A percentile compares a stretch with the other conserved stretches of the same genome.
These are phyloP conservation scores for Solanum hybrid DNA, from an alignment of 305 asterid species.

Conservation along the genomic window DNA sequence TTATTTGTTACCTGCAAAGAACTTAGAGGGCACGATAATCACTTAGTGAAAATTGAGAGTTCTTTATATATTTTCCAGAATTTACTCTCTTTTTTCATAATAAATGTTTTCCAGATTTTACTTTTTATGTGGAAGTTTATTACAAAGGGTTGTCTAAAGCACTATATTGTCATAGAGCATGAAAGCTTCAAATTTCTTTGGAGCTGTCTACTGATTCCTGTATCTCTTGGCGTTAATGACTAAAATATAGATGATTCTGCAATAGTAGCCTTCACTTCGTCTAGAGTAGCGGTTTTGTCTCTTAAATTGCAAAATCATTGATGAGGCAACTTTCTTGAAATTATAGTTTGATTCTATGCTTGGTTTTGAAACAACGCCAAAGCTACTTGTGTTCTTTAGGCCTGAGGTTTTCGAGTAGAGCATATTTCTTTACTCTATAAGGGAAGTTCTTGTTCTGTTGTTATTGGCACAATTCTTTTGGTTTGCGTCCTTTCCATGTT, in stretches of 20 bases:
- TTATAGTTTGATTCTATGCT: neutral
- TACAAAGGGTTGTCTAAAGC: neutral
- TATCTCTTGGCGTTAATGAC: neutral
- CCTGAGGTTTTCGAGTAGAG: neutral
- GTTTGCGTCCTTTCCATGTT: neutral
- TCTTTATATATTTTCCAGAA: neutral
- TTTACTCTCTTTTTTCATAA: neutral
- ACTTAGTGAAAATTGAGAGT: neutral
- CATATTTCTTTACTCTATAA: neutral
- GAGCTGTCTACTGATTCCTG: neutral
- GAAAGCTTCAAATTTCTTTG: conserved; percentile 1
- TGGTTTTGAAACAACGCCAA: neutral
- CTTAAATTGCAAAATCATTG: neutral
- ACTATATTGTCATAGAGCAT: neutral
- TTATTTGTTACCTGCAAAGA: neutral
- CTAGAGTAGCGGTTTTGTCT: neutral
- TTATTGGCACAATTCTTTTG: neutral
- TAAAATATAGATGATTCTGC: conserved; percentile 2
- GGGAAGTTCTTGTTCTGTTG: neutral
- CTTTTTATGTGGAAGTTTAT: neutral
- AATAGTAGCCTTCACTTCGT: neutral
- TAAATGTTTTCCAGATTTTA: neutral
- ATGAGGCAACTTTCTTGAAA: conserved; percentile 5
- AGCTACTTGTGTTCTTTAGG: neutral
- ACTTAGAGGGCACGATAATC: neutral